Evolutionary conservation across 345 rosid genomes (phyloP), one percentile per base, ranked within the genome.

Genomic region (Pistacia atlantica): DNA sequence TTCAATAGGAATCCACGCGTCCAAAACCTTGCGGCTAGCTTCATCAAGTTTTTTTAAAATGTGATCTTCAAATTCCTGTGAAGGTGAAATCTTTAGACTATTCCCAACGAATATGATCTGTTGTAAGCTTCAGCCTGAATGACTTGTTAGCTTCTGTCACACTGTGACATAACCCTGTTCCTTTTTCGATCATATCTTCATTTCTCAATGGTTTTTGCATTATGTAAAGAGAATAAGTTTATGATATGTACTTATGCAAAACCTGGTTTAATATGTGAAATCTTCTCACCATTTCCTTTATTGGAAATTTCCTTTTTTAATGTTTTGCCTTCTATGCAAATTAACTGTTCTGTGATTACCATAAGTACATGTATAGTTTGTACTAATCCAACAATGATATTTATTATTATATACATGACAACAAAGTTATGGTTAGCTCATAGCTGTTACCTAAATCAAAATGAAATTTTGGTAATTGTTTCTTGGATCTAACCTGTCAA

Each of bases 21-120:
- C 78, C 28, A 81, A 67, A 38, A 31, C 67, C 20, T 78, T 72
- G 10, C 22, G 51, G 16, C 22, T 60, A 58, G 18, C 71, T 48
- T 65, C 77, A 3, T 73, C 59, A 16, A 84, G 8, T 20, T 73
- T 81, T 49, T 63, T 49, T 49, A 81, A 45, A 58, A 78, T 69
- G 22, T 73, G 72, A 18, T 84, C 77, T 52, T 76, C 73, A 45
- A 81, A 81, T 64, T 76, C 79, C n/a, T 56, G 20, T 13, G 77
- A 80, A 59, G 81, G 79, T 3, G 74, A 38, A 31, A 81, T 65
- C 82, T 84, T 81, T 2, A 81, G 76, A 77, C 84, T 75, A 52
- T 84, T 84, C 80, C 86, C 84, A 83, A 4, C 84, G 81, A 62
- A 83, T 69, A 16, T 68, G 38, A 48, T 83, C 86, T 12, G 61